phyloP scores from a whole-genome alignment of 106 monocot genomes.

The Acorus calamus region DNA sequence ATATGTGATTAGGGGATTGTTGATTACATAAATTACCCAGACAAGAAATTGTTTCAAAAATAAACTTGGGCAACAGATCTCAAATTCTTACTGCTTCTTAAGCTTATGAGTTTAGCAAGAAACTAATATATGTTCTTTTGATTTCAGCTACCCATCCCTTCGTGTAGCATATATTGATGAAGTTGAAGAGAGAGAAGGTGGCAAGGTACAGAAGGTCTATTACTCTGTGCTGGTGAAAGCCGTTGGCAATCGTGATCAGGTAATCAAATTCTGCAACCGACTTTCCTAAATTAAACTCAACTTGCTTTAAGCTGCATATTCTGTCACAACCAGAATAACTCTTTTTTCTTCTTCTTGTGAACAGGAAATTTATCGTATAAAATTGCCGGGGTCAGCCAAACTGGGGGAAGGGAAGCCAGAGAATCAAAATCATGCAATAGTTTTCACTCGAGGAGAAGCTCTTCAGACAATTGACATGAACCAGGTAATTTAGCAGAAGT shows the following conservation, averaged over 20 bases:
- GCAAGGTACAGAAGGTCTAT: constrained; percentile 85
- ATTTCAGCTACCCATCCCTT: constrained; percentile 73
- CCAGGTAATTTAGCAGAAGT: constrained; percentile 38
- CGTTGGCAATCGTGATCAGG: constrained; percentile 97
- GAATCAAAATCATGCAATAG: constrained; percentile 97
- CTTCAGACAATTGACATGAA: constrained; percentile 99
- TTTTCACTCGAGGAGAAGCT: constrained; percentile 97
- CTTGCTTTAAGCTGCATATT: background rate
- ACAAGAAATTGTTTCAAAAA: background rate
- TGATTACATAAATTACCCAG: no score
- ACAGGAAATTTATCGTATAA: constrained; percentile 99
- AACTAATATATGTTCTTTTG: constrained; percentile 4
- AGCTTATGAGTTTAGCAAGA: background rate
- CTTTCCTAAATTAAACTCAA: background rate
- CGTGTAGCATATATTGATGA: constrained; percentile 99
- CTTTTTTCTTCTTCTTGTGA: constrained; percentile 11
- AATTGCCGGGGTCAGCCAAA: constrained; percentile 80
- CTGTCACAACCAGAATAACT: background rate
- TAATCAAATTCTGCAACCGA: constrained; percentile 17
- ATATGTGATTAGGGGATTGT: no score
- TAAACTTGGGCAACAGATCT: background rate
- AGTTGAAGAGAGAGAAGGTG: constrained; percentile 96
- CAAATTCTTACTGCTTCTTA: background rate
- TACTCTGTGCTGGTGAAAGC: constrained; percentile 98
- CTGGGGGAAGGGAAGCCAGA: constrained; percentile 99